Evolutionary conservation across 2,329 filamentous ascomycete genomes (phyloP).

Genomic region (Chaetomiaceae sp.): DNA sequence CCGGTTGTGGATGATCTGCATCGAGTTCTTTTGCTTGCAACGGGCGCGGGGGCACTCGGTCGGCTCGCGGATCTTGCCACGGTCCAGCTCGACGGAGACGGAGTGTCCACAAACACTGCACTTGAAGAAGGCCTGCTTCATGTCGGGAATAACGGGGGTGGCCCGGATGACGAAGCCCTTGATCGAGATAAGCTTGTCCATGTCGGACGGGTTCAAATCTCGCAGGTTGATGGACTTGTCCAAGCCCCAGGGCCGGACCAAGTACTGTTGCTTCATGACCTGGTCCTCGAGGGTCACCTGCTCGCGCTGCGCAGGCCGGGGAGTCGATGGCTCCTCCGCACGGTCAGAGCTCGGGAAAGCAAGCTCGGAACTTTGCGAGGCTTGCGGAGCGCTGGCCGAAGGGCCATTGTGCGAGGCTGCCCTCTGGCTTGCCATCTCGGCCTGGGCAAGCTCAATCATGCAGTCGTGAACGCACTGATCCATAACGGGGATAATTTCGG

Average conservation of each 20-base stretch:
- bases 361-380: conserved; percentile 63
- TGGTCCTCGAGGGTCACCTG: conserved; percentile 65
- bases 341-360: conserved; percentile 75
- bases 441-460: conserved; percentile 82
- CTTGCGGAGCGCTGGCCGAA: conserved; percentile 40
- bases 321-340: conserved; percentile 45
- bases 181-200: conserved; percentile 91
- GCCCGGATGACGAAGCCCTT: conserved; percentile 95
- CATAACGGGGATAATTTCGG: conserved; percentile 94
- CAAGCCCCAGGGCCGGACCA: conserved; percentile 82
- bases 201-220: conserved; percentile 89
- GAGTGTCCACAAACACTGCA: conserved; percentile 91
- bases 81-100: conserved; percentile 83
- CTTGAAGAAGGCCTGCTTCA: conserved; percentile 98
- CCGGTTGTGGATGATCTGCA: conserved; percentile 97
- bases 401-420: conserved; percentile 47
- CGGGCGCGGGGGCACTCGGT: conserved; percentile 78
- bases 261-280: conserved; percentile 72
- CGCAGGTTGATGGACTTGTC: conserved; percentile 85
- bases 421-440: conserved; percentile 66
- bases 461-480: conserved; percentile 90
- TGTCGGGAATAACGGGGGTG: conserved; percentile 94
- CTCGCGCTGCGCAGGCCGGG: conserved; percentile 39
- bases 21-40: conserved; percentile 84
- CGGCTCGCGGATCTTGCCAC: conserved; percentile 92